These are phyloP conservation scores for Jamesozyma piceae DNA, from an alignment of 805 yeast genomes.

Conservation along the genomic window DNA sequence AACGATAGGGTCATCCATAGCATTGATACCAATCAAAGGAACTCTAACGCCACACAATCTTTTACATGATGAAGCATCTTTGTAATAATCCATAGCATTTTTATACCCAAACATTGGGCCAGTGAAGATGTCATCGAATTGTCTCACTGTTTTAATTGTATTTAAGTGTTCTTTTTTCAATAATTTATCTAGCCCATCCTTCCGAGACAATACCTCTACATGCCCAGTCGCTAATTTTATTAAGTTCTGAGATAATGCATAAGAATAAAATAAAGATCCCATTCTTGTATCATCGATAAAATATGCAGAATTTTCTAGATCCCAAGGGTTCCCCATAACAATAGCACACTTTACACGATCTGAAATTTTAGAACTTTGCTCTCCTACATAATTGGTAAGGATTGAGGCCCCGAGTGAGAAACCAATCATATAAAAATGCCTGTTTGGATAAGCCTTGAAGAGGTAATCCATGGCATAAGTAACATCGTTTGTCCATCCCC, in stretches of 20 bases:
- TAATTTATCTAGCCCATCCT: conserved; percentile 11
- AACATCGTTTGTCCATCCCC: conserved; percentile 63
- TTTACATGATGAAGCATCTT: conserved; percentile 48
- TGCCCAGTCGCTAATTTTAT: conserved; percentile 37
- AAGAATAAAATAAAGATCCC: conserved; percentile 41
- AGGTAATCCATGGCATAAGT: conserved; percentile 1
- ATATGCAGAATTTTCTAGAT: conserved; percentile 42
- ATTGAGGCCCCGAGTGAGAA: conserved; percentile 73
- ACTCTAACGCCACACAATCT: conserved; percentile 44
- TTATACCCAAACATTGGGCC: conserved; percentile 58
- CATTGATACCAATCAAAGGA: conserved; percentile 55
- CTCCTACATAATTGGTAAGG: conserved; percentile 63
- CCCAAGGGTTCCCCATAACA: conserved; percentile 68
- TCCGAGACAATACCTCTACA: conserved; percentile 31
- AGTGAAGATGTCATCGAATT: conserved; percentile 61
- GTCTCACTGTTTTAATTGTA: conserved; percentile 31
- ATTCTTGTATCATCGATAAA: conserved; percentile 35
- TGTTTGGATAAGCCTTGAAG: conserved; percentile 35
- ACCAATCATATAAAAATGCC: conserved; percentile 66
- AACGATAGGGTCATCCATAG: conserved; percentile 70
- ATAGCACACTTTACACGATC: conserved; percentile 43
- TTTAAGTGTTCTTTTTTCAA: conserved; percentile 18
- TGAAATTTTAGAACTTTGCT: conserved; percentile 38
- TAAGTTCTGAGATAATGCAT: conserved; percentile 42
- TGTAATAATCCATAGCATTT: conserved; percentile 56